Conservation (phyloP, 306 rosid genomes). For the Acacia acuminata region DNA sequence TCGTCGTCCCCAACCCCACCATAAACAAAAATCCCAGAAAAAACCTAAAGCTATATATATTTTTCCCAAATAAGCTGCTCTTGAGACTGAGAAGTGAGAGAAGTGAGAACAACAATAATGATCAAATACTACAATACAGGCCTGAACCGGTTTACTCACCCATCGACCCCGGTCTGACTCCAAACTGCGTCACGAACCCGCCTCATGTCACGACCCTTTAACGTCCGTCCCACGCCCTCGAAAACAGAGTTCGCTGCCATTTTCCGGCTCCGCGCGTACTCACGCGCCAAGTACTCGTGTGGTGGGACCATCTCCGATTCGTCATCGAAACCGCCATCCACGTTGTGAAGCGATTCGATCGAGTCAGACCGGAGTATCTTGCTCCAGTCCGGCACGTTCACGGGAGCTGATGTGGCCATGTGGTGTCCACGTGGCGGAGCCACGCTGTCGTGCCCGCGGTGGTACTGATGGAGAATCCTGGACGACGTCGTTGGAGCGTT, state of each 20-base stretch:
- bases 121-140: conserved; percentile 17
- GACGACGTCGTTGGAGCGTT: conserved; percentile 29
- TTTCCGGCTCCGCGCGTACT: conserved; percentile 52
- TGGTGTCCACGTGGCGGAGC: conserved; percentile 47
- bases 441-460: conserved; percentile 50
- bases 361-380: conserved; percentile 89
- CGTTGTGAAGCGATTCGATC: conserved; percentile 66
- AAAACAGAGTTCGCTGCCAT: conserved; percentile 77
- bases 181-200: conserved; percentile 95
- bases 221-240: conserved; percentile 92
- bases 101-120: background rate
- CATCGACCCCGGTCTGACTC: conserved; percentile 96
- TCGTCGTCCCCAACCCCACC: conserved; percentile 38
- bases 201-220: conserved; percentile 93
- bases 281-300: conserved; percentile 79
- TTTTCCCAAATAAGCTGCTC: conserved; percentile 14
- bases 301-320: conserved; percentile 86
- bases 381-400: conserved; percentile 99
- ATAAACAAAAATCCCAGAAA: background rate
- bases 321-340: conserved; percentile 39
- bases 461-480: conserved; percentile 76
- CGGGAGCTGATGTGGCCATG: conserved; percentile 75
- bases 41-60: conserved; percentile 8
- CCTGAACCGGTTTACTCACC: conserved; percentile 29
- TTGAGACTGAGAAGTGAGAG: conserved; percentile 4